A percentile compares a stretch with the other conserved stretches of the same genome.
Evolutionary conservation across 2,329 filamentous ascomycete genomes (phyloP).

Genomic region (Corinectria fuckeliana): DNA sequence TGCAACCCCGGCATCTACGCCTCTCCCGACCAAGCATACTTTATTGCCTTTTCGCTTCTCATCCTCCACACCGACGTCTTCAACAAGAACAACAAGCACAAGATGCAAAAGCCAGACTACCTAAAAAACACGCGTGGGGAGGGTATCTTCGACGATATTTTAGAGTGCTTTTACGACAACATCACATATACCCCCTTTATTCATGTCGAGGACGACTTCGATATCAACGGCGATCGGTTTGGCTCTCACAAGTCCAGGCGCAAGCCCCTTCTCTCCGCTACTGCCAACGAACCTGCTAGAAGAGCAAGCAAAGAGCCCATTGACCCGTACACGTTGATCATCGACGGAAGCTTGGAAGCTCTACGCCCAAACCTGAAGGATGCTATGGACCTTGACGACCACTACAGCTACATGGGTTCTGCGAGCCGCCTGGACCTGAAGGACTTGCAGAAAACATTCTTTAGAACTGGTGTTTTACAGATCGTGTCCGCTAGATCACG

Average conservation of each 20-base stretch:
- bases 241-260: constrained; percentile 75
- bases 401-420: constrained; percentile 86
- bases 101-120: constrained; percentile 97
- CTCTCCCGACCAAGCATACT: constrained; percentile 93
- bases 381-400: constrained; percentile 90
- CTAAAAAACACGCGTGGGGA: constrained; percentile 93
- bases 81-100: constrained; percentile 99
- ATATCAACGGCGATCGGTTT: constrained; percentile 77
- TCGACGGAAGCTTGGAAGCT: constrained; percentile 85
- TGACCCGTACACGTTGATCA: constrained; percentile 92
- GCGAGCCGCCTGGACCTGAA: constrained; percentile 77
- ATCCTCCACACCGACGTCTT: constrained; percentile 99
- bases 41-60: constrained; percentile 94
- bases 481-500: constrained; percentile 93
- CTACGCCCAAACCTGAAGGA: constrained; percentile 87
- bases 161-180: constrained; percentile 98
- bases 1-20: constrained; percentile 97
- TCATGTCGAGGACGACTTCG: constrained; percentile 90
- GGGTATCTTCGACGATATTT: constrained; percentile 89
- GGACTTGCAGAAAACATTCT: constrained; percentile 86
- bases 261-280: constrained; percentile 71
- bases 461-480: constrained; percentile 88
- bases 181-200: constrained; percentile 98
- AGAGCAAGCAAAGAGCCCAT: constrained; percentile 81
- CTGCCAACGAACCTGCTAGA: constrained; percentile 58